phyloP scores from a whole-genome alignment of 2,329 filamentous ascomycete genomes.

The Fusarium staphyleae region DNA sequence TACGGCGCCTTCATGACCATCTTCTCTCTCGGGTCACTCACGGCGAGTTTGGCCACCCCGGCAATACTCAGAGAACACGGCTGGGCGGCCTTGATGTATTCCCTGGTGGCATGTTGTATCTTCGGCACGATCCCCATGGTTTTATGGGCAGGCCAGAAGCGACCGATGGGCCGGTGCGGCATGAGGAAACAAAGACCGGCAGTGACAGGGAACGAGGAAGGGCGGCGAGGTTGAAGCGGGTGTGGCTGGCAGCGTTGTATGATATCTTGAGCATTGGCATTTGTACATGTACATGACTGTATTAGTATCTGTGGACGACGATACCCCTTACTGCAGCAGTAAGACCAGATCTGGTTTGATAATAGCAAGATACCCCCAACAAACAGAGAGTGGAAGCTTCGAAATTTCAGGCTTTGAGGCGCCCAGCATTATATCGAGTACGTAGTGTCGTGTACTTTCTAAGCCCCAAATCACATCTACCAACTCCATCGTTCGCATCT shows the following conservation, averaged over 20 bases:
- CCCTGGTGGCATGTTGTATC: conserved; percentile 3
- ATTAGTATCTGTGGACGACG: too few species aligned
- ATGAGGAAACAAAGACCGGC: not conserved
- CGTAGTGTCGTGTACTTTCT: too few species aligned
- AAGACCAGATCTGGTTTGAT: too few species aligned
- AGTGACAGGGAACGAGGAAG: not conserved
- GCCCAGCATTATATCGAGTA: too few species aligned
- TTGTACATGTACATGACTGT: too few species aligned
- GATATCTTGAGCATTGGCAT: too few species aligned
- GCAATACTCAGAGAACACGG: conserved; percentile 6
- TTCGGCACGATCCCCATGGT: conserved; percentile 10
- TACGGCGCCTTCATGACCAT: conserved; percentile 27
- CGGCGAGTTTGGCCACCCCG: conserved; percentile 16
- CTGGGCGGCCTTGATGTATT: conserved; percentile 21
- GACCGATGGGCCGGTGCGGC: conserved; percentile 2
- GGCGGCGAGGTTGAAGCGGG: not conserved
- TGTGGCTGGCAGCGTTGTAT: not conserved
- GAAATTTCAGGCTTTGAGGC: too few species aligned
- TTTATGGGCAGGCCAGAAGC: conserved; percentile 11
- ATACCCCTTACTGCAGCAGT: too few species aligned
- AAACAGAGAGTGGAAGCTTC: too few species aligned
- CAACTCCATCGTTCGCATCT: too few species aligned
- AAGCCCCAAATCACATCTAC: too few species aligned
- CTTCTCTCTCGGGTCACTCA: conserved; percentile 18
- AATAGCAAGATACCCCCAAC: too few species aligned